A percentile compares a stretch with the other conserved stretches of the same genome.
These are phyloP conservation scores for Metarhizium rileyi DNA, from an alignment of 2,329 filamentous ascomycete species.

Conservation along the genomic window DNA sequence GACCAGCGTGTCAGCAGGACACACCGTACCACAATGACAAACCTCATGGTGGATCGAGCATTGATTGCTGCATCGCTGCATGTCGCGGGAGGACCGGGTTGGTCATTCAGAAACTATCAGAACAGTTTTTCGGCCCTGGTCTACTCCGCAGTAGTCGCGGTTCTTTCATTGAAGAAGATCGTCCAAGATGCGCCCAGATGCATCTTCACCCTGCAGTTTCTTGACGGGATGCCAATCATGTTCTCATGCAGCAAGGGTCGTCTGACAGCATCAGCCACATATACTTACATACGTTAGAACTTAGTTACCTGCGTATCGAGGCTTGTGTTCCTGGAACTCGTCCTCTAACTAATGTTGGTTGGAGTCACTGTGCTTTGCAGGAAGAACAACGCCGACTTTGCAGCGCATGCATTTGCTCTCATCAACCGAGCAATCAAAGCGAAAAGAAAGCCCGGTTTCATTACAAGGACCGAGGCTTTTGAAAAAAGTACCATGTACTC, in stretches of 20 bases:
- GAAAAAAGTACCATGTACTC: too few relatives aligned
- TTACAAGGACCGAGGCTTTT: too few relatives aligned
- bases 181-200: constrained; percentile 3
- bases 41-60: not conserved
- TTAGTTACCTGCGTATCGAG: not conserved
- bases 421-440: not conserved
- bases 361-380: not conserved
- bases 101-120: not conserved
- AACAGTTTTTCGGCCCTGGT: too few relatives aligned
- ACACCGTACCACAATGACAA: too few relatives aligned
- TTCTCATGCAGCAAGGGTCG: constrained; percentile 1
- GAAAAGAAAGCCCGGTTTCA: too few relatives aligned
- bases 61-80: not conserved
- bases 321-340: constrained; percentile 1
- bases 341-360: constrained; percentile 1
- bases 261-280: constrained; percentile 2
- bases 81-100: not conserved
- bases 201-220: not conserved
- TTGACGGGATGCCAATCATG: not conserved
- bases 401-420: not conserved
- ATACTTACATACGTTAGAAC: too few relatives aligned
- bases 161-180: not conserved
- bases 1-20: too few relatives aligned
- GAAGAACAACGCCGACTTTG: not conserved
- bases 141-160: not conserved